Evolutionary conservation across 2,329 filamentous ascomycete genomes (phyloP), one percentile per base, ranked within the genome.

Genomic region (Scytalidium lignicola): DNA sequence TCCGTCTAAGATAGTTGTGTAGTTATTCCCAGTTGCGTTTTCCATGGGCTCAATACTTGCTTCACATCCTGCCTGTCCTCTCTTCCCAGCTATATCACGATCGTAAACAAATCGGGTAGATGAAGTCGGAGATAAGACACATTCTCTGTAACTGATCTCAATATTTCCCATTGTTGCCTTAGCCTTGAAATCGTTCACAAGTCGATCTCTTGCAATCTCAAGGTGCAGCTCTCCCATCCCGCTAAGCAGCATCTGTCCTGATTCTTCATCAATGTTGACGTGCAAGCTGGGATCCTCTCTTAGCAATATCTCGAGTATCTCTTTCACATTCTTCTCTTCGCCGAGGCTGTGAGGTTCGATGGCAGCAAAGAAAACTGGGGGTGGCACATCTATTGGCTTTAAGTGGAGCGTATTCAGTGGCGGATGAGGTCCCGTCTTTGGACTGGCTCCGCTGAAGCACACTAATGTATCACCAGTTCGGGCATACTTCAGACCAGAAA

Each of bases 201-300:
- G 80, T 41, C 91, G 82, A 66, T 97, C 89, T 44, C 90, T 76
- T 0, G 92, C 91, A 44, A 99, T 93, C 60, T 99, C 93, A 1
- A 99, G 76, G 67, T 99, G 93, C 22, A 99, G 78, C 61, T 95
- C 90, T 7, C 93, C 93, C 93, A 99, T 97, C 3, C 93, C 93
- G 47, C 91, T 91, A 0, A 99, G 76, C 26, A 95, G 85, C 43
- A 93, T 96, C 62, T 96, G 90, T 2, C 93, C 93, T 1, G 89
- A 91, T 65, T 96, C 93, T 53, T 92, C 83, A 59, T 97, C 89
- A 23, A 88, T 75, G 29, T 78, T 87, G 64, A 95, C 88, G 49
- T 93, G 82, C 19, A 99, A 73, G 66, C 90, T 96, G 0, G 93
- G 93, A 60, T 99, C 93, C 70, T 99, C 93, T 58, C 93, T 78